Evolutionary conservation across 257 asterid species (phyloP).

Genomic region (Plectranthus barbatus): DNA sequence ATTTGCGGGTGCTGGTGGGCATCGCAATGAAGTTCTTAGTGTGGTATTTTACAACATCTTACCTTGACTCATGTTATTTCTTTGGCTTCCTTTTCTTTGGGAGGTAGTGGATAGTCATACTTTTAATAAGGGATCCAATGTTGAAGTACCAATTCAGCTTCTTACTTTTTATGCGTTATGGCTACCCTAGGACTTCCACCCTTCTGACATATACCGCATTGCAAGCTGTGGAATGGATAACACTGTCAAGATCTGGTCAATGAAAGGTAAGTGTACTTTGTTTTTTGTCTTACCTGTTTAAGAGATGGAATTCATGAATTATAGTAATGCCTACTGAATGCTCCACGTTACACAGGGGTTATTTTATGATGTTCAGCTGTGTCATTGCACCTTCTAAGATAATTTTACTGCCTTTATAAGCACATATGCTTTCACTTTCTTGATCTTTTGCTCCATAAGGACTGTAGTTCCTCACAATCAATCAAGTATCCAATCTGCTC

Average conservation of each 20-base stretch:
- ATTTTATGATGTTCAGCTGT: not conserved
- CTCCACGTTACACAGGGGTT: not conserved
- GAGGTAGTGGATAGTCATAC: not conserved
- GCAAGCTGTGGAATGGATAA: conserved; percentile 99
- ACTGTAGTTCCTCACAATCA: not conserved
- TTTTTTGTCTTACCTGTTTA: not conserved
- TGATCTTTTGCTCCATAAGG: not conserved
- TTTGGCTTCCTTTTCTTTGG: not conserved
- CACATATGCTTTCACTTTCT: not conserved
- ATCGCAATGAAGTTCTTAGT: conserved; percentile 97
- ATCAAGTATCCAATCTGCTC: not conserved
- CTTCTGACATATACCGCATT: conserved; percentile 80
- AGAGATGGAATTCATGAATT: not conserved
- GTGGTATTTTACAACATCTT: conserved; percentile 47
- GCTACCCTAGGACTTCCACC: conserved; percentile 79
- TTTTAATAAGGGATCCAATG: not conserved
- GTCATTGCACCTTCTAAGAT: conserved; percentile 6
- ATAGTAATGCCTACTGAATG: not conserved
- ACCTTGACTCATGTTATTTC: not conserved
- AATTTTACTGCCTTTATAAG: not conserved
- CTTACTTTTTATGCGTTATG: conserved; percentile 16
- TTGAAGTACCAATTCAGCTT: conserved; percentile 8
- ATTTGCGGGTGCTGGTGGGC: conserved; percentile 99
- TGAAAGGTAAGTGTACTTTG: conserved; percentile 54
- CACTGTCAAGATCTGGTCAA: conserved; percentile 95